Evolutionary conservation across 164 flowering plant genomes (phyloP), one percentile per base, ranked within the genome.

Genomic region (Liquidambar formosana): DNA sequence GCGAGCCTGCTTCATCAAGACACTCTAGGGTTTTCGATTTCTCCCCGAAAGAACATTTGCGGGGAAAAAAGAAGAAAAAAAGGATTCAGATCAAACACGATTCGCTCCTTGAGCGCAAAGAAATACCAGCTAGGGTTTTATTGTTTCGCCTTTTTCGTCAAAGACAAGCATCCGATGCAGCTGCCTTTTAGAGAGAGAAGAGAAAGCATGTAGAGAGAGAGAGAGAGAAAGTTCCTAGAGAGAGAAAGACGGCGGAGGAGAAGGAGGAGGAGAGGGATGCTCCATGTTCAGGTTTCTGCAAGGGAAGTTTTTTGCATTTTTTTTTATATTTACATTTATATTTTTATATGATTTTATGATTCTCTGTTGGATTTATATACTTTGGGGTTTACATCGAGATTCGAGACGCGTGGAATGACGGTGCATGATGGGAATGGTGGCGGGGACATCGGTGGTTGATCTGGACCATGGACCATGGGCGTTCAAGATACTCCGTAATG

Each of bases 1-100:
- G 9, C 76, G 84, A 71, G 66, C 23, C 63, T 68, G 76, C 85
- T 79, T 86, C 97, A 86, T 91, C 85, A 71, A 81, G 21, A 43
- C 49, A 18, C 47, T 57, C 44, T 66, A 57, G 57, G 68, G 65
- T 66, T 75, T 22, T 27, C n/a, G 59, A 23, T 64, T 72, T 66
- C 41, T 61, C 66, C 58, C 9, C 46, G 19, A 67, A 38, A 44
- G 69, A 68, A 63, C 80, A 79, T 79, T 53, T 60, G 56, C 58
- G n/a, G n/a, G n/a, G n/a, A n/a, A n/a, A n/a, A n/a, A n/a, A n/a
- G n/a, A n/a, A n/a, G n/a, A n/a, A n/a, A n/a, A n/a, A 26, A 27
- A 22, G 12, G 57, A 71, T 38, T 67, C 66, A 66, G 64, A 70
- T 43, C 13, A n/a, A n/a, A 21, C 57, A 13, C 53, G 16, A 19